Base-by-base conservation (phyloP, 2,329 filamentous ascomycete genomes). In the Huntiella bhutanensis region DNA sequence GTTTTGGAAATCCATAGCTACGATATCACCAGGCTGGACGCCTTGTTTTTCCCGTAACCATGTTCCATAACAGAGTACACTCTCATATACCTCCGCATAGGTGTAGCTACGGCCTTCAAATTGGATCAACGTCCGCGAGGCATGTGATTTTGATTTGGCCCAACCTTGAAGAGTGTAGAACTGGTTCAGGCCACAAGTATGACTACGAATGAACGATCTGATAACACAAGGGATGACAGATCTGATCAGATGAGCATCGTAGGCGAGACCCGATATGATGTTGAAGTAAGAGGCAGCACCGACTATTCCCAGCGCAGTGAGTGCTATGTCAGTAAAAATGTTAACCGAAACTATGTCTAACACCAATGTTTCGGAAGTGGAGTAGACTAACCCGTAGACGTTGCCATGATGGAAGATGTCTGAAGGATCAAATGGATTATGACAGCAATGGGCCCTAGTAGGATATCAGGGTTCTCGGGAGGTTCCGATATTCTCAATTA, bases 1-100 rank as follows among this genome's bases (percentile, higher is more conserved):
- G 58, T 93, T 94, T 61, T 81, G 78, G 53, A 83, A 82, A 59
- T 91, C 71, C 54, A 93, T 69, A 6, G 82, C 84, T 13, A 93
- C 80, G 33, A 93, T 75, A 45, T 92, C 82, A 39, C 73, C 74
- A 19, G 75, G 71, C 53, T 77, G 69, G 41, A 93, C 66, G 28
- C 68, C 67, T 45, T 78, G 69, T 7, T 63, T 68, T 1, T 70
- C 68, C 58, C 77, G 77, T 46, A 93, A 63, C 80, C 82, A 93
- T 45, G 71, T 67, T 22, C 82, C 84, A 56, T 87, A 83, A 49
- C 76, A 76, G 37, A 92, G 64, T 1, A 73, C 71, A 6, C 63
- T 70, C 46, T 84, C 71, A 60, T 93, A 91, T 2, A 73, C 68
- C 55, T 91, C 68, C n/a, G 73, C 73, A 58, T 82, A 93, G 1